Evolutionary conservation across 2,329 filamentous ascomycete genomes (phyloP), one percentile per base, ranked within the genome.

Genomic region (Meredithiella fracta): DNA sequence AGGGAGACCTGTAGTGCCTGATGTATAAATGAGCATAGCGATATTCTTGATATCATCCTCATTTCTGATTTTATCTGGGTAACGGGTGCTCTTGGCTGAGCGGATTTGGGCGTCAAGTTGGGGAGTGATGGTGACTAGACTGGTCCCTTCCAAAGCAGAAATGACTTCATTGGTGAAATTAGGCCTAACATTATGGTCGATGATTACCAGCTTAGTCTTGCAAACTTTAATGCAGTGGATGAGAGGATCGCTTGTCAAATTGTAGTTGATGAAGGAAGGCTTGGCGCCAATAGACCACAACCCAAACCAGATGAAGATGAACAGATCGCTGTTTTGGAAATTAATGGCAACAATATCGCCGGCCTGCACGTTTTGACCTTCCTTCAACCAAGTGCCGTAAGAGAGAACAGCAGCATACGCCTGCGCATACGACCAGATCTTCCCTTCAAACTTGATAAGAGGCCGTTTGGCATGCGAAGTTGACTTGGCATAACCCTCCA

Each of bases 221-320:
- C 85, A 83, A 1, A 80, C 78, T 60, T 75, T 77, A 47, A 94
- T 72, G 61, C 85, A 91, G 67, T 95, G 88, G 2, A 78, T 67
- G 59, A 95, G 71, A 0, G 86, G 75, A 26, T 83, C 78, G 11
- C 81, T 83, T 0, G 77, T 75, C 51, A 94, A 70, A 65, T 92
- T 92, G 68, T 90, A 91, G 68, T 95, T 95, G 69, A 94, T 84
- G 62, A 92, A 87, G 0, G 88, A 88, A 0, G 88, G 87, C 56
- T 81, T 81, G 0, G 85, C 88, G 9, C 89, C 89, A 58, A 94
- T 80, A 29, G 82, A 80, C 87, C 87, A 94, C 31, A 94, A 68
- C 0, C 83, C 88, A 55, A 90, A 72, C 74, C 82, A 79, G 7
- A 94, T 60, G 65, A 90, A 86, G 26, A 91, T 64, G 63, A 88